phyloP scores from a whole-genome alignment of 768 basidiomycete species.

The Paxillus rubicundulus region DNA sequence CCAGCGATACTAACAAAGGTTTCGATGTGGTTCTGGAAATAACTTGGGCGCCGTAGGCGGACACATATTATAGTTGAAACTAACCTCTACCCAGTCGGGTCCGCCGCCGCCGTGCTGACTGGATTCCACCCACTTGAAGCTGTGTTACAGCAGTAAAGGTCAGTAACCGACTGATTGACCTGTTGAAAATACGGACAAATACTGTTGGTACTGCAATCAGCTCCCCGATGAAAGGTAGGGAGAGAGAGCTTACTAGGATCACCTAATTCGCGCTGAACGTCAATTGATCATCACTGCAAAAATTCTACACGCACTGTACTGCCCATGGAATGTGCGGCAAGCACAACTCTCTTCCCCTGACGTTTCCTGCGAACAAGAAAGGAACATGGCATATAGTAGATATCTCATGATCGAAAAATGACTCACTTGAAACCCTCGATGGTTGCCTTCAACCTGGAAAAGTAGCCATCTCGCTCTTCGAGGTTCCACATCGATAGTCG shows the following conservation, averaged over 20 bases:
- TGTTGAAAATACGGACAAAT: conserved; percentile 64
- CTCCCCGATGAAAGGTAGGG: conserved; percentile 1
- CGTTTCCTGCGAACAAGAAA: conserved; percentile 45
- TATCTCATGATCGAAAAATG: not conserved
- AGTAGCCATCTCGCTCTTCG: conserved; percentile 88
- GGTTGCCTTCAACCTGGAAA: conserved; percentile 73
- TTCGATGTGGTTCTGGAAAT: conserved; percentile 72
- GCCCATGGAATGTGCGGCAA: conserved; percentile 88
- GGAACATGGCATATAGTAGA: not conserved
- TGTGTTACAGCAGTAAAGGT: conserved; percentile 27
- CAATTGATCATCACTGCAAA: conserved; percentile 21
- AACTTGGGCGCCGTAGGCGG: not conserved
- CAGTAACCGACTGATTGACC: not conserved
- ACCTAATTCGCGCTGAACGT: conserved; percentile 49
- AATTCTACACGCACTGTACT: conserved; percentile 51
- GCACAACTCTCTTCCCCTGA: conserved; percentile 74
- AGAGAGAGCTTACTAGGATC: conserved; percentile 39
- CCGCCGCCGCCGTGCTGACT: conserved; percentile 80
- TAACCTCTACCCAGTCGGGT: conserved; percentile 85
- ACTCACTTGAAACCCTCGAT: conserved; percentile 78
- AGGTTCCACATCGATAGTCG: conserved; percentile 84
- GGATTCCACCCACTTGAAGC: conserved; percentile 97
- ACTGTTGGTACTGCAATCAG: conserved; percentile 43
- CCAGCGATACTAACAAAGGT: conserved; percentile 83
- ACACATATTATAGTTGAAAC: conserved; percentile 2